A percentile compares a stretch with the other conserved stretches of the same genome.
Evolutionary conservation across 495 filamentous ascomycete genomes (phyloP).

Genomic region (Trichoderma asperelloides): DNA sequence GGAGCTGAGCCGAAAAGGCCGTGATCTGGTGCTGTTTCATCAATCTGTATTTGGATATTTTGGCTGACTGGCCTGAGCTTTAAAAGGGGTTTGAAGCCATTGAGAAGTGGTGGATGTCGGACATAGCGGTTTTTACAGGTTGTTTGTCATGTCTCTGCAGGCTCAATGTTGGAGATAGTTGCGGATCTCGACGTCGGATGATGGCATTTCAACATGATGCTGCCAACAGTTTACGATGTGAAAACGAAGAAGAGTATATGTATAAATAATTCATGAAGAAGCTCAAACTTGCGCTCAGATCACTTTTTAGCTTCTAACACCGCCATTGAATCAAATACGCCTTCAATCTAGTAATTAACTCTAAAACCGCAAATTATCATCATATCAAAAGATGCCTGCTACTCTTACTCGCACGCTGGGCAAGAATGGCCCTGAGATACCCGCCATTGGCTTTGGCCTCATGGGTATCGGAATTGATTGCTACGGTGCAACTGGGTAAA

Average conservation of each 20-base stretch:
- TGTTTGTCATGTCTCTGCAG: no score
- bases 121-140: constrained; percentile 2
- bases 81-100: not conserved
- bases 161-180: not conserved
- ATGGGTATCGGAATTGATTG: constrained; percentile 40
- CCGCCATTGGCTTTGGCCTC: constrained; percentile 43
- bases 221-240: no score
- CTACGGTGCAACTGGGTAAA: constrained; percentile 30
- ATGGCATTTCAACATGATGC: no score
- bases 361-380: not conserved
- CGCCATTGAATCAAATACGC: not conserved
- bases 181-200: not conserved
- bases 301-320: not conserved
- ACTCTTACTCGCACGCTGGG: constrained; percentile 35
- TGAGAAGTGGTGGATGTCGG: not conserved
- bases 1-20: not conserved
- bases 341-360: not conserved
- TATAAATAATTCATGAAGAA: no score
- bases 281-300: not conserved
- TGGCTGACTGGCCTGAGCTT: not conserved
- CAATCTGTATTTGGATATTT: no score
- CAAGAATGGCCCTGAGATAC: constrained; percentile 43
- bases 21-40: no score
- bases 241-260: no score
- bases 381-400: not conserved